phyloP scores from a whole-genome alignment of 1,139 yeast species.

The Yamadazyma spencermartinsiae region DNA sequence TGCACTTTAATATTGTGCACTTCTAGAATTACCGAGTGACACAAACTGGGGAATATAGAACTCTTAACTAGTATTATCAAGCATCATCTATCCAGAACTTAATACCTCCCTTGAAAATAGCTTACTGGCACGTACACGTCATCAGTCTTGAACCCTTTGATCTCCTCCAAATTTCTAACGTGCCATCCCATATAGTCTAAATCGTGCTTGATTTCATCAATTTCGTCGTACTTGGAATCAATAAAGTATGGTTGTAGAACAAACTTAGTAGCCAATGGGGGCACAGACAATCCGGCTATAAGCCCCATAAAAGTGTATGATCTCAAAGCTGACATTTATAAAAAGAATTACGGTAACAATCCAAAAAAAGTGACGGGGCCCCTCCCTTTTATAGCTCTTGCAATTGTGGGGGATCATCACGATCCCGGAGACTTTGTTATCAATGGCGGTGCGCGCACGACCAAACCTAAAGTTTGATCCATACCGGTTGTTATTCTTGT shows the following conservation, averaged over 20 bases:
- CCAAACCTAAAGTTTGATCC: neutral
- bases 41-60: no score
- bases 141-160: constrained; percentile 27
- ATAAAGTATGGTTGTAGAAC: constrained; percentile 27
- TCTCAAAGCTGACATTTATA: constrained; percentile 13
- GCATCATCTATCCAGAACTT: no score
- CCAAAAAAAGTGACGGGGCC: neutral
- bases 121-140: constrained; percentile 34
- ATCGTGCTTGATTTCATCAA: constrained; percentile 33
- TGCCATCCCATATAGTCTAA: constrained; percentile 43
- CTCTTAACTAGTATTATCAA: no score
- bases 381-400: constrained; percentile 4
- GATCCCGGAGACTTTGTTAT: constrained; percentile 2
- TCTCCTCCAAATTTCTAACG: constrained; percentile 35
- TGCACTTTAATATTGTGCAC: no score
- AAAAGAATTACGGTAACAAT: neutral
- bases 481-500: no score
- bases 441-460: constrained; percentile 1
- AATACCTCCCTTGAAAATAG: constrained; percentile 24
- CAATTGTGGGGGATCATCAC: constrained; percentile 2
- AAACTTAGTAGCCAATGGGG: constrained; percentile 31
- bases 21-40: no score
- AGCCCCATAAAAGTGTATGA: constrained; percentile 23
- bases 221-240: constrained; percentile 29
- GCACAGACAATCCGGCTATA: constrained; percentile 29